Base-by-base conservation (phyloP, 1,284 basidiomycete genomes). In the Schizopora paradoxa region DNA sequence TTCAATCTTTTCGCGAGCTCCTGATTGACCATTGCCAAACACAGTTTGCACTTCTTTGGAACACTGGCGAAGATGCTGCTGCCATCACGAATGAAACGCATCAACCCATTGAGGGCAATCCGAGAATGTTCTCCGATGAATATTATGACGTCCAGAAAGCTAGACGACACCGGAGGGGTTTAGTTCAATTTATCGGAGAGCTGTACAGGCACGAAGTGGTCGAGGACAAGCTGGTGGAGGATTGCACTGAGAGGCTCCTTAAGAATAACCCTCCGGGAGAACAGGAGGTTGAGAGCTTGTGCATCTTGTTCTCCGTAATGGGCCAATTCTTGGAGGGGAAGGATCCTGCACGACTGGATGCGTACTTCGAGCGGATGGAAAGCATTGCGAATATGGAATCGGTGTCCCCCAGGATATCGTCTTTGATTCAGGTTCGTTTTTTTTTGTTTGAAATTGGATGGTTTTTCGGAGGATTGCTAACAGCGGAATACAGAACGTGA, bases 171-270 rank as follows among this genome's bases (percentile, higher is more conserved):
- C 92, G 94, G 65, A 84, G 97, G 18, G 95, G 95, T 74, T 79
- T 98, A 51, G 91, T 98, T 65, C 90, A 90, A 64, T 96, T 99
- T 70, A 96, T 98, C 55, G 94, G 95, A 59, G 94, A 98, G 70
- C 74, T 98, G 48, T 98, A 93, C 85, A 97, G 97, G 73, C 73
- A 97, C 28, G 85, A 87, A 66, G 95, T 96, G 90, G 72, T 96
- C 45, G 91, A 89, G 36, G 89, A 91, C 66, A 81, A 88, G 55
- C 94, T 95, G 67, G 97, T 99, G 86, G 88, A 93, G 67, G 84
- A 91, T 61, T 98, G 94, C 72, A 84, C 98, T 62, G 90, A 93
- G 76, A 92, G 93, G 67, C 77, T 98, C 5, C 74, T 98, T 21
- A 79, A 84, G 52, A 96, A 97, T 62, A 84, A 91, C 51, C 88